A percentile compares a stretch with the other conserved stretches of the same genome.
Conservation (phyloP, 495 filamentous ascomycete genomes). For the Xylaria sp. region DNA sequence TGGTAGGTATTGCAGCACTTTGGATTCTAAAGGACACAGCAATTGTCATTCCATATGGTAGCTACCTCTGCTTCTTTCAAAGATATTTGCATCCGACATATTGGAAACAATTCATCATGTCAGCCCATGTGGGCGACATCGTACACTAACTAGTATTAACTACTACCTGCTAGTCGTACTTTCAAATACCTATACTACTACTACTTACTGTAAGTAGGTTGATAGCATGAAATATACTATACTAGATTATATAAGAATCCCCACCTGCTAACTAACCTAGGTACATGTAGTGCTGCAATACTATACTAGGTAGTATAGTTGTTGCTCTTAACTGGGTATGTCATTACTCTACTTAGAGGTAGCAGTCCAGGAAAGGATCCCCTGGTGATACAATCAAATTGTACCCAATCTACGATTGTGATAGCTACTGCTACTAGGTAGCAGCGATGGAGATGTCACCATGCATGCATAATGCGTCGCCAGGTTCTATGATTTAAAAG, state of each 20-base stretch:
- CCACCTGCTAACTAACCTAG: no score
- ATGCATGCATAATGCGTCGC: neutral
- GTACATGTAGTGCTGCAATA: neutral
- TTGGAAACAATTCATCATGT: neutral
- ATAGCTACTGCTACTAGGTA: neutral
- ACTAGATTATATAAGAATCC: no score
- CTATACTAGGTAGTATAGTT: neutral
- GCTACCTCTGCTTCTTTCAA: neutral
- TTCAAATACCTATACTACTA: no score
- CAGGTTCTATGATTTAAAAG: neutral
- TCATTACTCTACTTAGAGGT: neutral
- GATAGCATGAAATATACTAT: no score
- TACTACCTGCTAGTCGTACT: neutral
- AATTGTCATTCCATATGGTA: neutral
- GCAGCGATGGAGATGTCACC: neutral
- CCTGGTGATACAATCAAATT: neutral
- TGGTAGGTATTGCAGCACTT: neutral
- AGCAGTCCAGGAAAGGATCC: neutral
- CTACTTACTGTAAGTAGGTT: neutral
- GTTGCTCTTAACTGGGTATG: neutral
- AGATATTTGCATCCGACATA: neutral
- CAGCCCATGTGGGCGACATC: no score
- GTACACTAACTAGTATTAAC: no score
- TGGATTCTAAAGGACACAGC: neutral
- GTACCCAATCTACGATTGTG: neutral